Percentiles rank a stretch among this genome's conserved stretches.
These are phyloP conservation scores for Boletus rubescentipes DNA, from an alignment of 768 basidiomycete genomes.

Conservation along the genomic window DNA sequence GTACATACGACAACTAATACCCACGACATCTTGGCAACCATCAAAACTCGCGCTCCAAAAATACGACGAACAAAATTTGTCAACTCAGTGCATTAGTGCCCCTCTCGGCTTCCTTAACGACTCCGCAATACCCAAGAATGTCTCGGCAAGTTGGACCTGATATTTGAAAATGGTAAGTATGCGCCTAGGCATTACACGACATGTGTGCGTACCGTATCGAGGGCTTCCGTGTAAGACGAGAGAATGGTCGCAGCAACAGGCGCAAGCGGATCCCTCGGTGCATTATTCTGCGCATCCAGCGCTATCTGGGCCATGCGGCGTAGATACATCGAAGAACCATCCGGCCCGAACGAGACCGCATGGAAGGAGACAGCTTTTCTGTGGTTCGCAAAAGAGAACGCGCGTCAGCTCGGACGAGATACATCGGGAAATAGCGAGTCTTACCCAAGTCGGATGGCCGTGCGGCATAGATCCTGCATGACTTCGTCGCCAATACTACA, in stretches of 20 bases:
- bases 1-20: too few relatives aligned
- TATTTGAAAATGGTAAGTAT: too few relatives aligned
- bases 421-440: too few relatives aligned
- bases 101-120: too few relatives aligned
- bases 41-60: too few relatives aligned
- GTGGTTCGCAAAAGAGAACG: not conserved
- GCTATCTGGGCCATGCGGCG: slow-evolving; percentile 55
- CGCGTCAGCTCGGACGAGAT: not conserved
- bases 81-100: too few relatives aligned
- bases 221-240: slow-evolving; percentile 51
- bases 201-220: slow-evolving; percentile 45
- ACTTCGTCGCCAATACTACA: slow-evolving; percentile 38
- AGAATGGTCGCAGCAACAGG: slow-evolving; percentile 33
- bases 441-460: slow-evolving; percentile 47
- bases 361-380: slow-evolving; percentile 61
- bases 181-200: too few relatives aligned
- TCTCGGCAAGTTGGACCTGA: too few relatives aligned
- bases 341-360: slow-evolving; percentile 51
- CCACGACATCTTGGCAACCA: too few relatives aligned
- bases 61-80: too few relatives aligned
- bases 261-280: slow-evolving; percentile 39
- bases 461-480: too few relatives aligned
- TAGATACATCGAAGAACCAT: slow-evolving; percentile 27
- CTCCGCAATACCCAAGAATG: too few relatives aligned
- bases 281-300: slow-evolving; percentile 42